These are phyloP conservation scores for Phytomonas sp. DNA, from an alignment of 208 protist genomes.

Conservation along the genomic window DNA sequence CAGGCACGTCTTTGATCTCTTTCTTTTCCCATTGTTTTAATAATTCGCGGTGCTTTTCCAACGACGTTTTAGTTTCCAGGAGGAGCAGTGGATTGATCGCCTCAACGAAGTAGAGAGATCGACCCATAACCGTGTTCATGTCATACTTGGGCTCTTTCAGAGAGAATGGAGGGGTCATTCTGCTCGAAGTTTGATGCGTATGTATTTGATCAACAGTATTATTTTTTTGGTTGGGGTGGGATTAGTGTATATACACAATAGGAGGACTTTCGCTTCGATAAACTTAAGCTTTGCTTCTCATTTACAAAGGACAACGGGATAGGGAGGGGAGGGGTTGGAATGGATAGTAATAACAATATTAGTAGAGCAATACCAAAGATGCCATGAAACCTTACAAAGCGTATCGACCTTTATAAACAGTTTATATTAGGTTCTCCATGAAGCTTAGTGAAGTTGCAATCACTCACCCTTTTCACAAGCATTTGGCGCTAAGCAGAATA, in stretches of 20 bases:
- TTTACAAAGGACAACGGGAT: too few relatives aligned
- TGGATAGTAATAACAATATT: background rate
- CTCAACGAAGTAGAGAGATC: conserved; percentile 80
- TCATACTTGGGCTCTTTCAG: conserved; percentile 64
- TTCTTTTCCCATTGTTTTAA: conserved; percentile 35
- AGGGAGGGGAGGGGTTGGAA: too few relatives aligned
- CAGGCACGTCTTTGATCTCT: conserved; percentile 17
- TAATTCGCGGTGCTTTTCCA: conserved; percentile 36
- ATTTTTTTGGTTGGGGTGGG: background rate
- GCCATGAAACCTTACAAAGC: too few relatives aligned
- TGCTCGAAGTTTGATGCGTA: conserved; percentile 11
- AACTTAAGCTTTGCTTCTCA: too few relatives aligned
- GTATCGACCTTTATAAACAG: conserved; percentile 9
- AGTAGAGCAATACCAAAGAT: background rate
- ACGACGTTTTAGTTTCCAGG: conserved; percentile 47
- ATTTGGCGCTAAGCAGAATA: too few relatives aligned
- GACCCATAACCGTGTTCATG: conserved; percentile 68
- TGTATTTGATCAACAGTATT: conserved; percentile 8
- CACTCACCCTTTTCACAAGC: too few relatives aligned
- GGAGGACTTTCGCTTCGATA: too few relatives aligned
- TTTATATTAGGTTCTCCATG: background rate
- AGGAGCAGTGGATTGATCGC: conserved; percentile 72
- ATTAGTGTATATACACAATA: background rate
- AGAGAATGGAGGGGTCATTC: conserved; percentile 36
- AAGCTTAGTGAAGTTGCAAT: too few relatives aligned